Base-by-base conservation (phyloP, 768 basidiomycete genomes). In the Leccinellum luteum region DNA sequence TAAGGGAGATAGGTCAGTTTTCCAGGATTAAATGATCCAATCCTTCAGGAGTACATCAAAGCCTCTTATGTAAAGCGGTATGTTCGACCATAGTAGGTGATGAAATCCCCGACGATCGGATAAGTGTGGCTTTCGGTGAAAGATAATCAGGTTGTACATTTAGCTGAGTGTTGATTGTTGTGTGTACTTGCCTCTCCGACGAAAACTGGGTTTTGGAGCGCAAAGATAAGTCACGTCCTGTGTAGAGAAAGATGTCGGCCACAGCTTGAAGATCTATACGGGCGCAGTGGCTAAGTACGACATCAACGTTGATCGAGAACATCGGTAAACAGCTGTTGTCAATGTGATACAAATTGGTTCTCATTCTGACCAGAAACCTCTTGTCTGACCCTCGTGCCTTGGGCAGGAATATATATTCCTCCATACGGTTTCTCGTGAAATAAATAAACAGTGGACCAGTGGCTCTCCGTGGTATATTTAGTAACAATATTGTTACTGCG, bases 11-110 rank as follows among this genome's bases (percentile, higher is more conserved):
- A 21, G 31, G 3, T 19, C 15, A 1, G 21, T 3, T 23, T 25
- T 12, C 21, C 17, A n/a, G n/a, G 27, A 15, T 19, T 57, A 9
- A 51, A 48, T 7, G 4, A 21, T 23, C 19, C 23, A 19, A 13
- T 17, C 23, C 23, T 17, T 2, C 45, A 68, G 67, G 68, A 69
- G 6, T 25, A 52, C 13, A 1, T 65, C 30, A 61, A 51, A n/a
- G 27, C 0, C 10, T 0, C 8, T 3, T 64, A 57, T 38, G 34
- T 17, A 19, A 60, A 21, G n/a, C 45, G 52, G 6, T 59, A 59
- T 48, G 27, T 23, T 44, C 56, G 57, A 23, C 51, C 27, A 19
- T 35, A 69, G 50, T 49, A 34, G 48, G 31, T 48, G 30, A 28
- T 17, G 32, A 12, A 31, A n/a, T 17, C 13, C 2, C n/a, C 19